A percentile compares a stretch with the other conserved stretches of the same genome.
Conservation (phyloP, 2,329 filamentous ascomycete species). For the Hymenoscyphus fructigenus region DNA sequence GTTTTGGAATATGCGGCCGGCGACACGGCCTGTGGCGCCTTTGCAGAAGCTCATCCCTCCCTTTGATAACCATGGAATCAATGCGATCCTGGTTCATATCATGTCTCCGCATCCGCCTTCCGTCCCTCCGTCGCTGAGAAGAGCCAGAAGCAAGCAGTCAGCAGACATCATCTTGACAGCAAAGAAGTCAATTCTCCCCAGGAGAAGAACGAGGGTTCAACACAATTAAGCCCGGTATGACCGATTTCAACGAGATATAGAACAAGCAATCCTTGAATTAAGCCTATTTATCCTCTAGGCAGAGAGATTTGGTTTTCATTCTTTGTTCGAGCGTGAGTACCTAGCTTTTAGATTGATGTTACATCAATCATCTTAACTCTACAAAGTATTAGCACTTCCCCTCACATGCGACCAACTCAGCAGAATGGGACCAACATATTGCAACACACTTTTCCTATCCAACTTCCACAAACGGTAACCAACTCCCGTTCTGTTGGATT, state of each 20-base stretch:
- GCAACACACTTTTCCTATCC: constrained; percentile 2
- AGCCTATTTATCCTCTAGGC: constrained; percentile 7
- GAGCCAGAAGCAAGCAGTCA: not conserved
- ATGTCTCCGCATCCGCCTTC: not conserved
- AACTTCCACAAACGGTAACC: not conserved
- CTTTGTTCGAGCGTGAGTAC: too few relatives aligned
- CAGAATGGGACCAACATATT: constrained; percentile 4
- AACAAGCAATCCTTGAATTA: constrained; percentile 1
- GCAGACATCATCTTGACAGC: not conserved
- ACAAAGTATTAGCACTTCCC: constrained; percentile 1
- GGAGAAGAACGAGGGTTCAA: not conserved
- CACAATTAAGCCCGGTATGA: not conserved
- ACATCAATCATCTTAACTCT: constrained; percentile 10
- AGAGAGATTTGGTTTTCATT: not conserved
- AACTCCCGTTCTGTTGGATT: not conserved
- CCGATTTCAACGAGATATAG: not conserved
- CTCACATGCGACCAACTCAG: constrained; percentile 7
- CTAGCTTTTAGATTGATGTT: constrained; percentile 16
- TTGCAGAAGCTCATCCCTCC: too few relatives aligned
- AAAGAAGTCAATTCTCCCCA: not conserved
- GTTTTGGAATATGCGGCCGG: constrained; percentile 4
- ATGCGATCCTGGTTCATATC: not conserved
- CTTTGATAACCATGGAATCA: not conserved
- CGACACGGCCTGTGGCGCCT: not conserved
- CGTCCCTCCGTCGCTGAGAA: not conserved